Evolutionary conservation across 2,329 filamentous ascomycete species (phyloP).

Genomic region (Magnaporthiopsis poae): DNA sequence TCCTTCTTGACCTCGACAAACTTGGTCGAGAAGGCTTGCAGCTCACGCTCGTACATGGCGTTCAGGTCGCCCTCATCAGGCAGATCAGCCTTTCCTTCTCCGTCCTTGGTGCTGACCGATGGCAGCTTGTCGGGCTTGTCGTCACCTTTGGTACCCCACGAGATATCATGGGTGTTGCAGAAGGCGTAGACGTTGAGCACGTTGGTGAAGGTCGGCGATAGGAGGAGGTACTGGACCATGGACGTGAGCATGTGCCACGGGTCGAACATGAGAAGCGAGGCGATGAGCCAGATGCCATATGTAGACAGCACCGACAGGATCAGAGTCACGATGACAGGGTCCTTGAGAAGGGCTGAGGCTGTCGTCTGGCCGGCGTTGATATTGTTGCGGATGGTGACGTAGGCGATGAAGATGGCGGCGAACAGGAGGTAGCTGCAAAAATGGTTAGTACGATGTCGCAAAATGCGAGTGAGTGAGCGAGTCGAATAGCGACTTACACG

Average conservation of each 20-base stretch:
- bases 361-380: conserved; percentile 60
- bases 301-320: conserved; percentile 88
- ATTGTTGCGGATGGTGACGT: conserved; percentile 69
- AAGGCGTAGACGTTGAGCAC: conserved; percentile 98
- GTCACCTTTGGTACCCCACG: conserved; percentile 96
- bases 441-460: too few species aligned
- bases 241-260: conserved; percentile 99
- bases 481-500: conserved; percentile 46
- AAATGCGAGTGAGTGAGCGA: background rate
- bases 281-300: conserved; percentile 84
- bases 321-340: conserved; percentile 82
- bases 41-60: conserved; percentile 82
- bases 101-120: conserved; percentile 80
- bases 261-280: conserved; percentile 89
- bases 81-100: conserved; percentile 82
- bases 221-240: conserved; percentile 84
- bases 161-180: conserved; percentile 95
- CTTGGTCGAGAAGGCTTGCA: conserved; percentile 65
- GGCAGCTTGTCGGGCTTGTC: conserved; percentile 88
- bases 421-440: conserved; percentile 70
- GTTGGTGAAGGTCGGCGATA: conserved; percentile 95
- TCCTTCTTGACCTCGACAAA: conserved; percentile 60
- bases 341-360: conserved; percentile 61
- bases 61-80: conserved; percentile 93
- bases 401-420: conserved; percentile 87